Evolutionary conservation across 2,329 filamentous ascomycete species (phyloP), one percentile per base, ranked within the genome.

Genomic region (Dryadomyces quercivorus): DNA sequence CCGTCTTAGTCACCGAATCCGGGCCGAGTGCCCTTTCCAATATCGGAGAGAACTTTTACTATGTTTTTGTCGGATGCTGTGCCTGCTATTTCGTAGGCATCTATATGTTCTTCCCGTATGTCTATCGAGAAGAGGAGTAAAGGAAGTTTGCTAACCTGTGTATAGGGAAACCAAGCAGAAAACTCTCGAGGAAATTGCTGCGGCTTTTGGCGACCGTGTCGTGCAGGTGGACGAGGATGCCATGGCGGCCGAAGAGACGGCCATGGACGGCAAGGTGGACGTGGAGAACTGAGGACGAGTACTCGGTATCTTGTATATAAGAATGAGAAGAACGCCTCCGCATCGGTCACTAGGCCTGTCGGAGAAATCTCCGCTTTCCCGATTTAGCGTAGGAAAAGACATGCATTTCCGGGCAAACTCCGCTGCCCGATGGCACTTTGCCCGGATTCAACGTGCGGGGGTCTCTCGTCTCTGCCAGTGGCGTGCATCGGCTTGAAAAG

Each of bases 21-120:
- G 77, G 76, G 0, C 77, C 77, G 0, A 77, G 69, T 53, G 77
- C 77, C 0, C 79, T 81, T 59, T 74, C 74, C 15, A 78, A 71
- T 45, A 81, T 81, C 54, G 62, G 69, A 16, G 72, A 81, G 59
- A 81, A 80, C 58, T 81, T 80, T 62, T 81, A 81, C 62, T 81
- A 80, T 57, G 77, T 81, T n/a, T 81, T 81, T 56, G 75, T 80
- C 2, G 72, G 60, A 5, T 80, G 76, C 59, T 73, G 73, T 2
- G 26, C 66, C 1, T 72, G 78, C 64, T 81, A 78, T 65, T 61
- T 79, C 0, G 63, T 70, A 1, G 58, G 78, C 21, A 75, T 73
- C 0, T 80, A 75, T 61, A 69, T 78, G 50, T 80, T 73, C 61
- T 80, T 78, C 64, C 77, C 76, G 64, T 61, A 69, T 66, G 31